Evolutionary conservation across 257 asterid species (phyloP).

Genomic region (Petunia axillaris): DNA sequence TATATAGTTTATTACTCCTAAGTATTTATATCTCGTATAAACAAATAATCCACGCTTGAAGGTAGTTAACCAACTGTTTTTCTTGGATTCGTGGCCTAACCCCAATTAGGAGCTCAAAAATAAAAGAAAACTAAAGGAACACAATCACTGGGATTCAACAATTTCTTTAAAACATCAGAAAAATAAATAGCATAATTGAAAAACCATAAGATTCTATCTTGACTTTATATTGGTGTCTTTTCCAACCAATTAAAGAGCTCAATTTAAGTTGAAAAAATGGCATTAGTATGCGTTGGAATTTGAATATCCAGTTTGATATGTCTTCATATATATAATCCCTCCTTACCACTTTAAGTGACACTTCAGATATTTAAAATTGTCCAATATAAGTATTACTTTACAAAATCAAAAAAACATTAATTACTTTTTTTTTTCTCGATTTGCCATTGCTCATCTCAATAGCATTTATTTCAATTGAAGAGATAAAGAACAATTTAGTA

Average conservation of each 20-base stretch:
- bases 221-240: not conserved
- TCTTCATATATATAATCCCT: no score
- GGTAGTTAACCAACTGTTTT: conserved; percentile 26
- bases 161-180: not conserved
- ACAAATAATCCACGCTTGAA: not conserved
- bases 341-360: no score
- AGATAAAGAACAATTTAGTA: no score
- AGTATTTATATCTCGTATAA: not conserved
- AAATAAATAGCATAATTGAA: not conserved
- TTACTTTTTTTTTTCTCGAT: no score
- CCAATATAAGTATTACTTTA: no score
- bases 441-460: no score
- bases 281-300: no score
- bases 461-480: no score
- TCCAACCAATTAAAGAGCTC: not conserved
- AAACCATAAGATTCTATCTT: not conserved
- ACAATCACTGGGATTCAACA: not conserved
- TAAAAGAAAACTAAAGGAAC: not conserved
- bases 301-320: no score
- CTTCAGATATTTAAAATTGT: no score
- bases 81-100: not conserved
- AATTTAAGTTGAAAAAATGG: not conserved
- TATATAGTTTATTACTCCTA: not conserved
- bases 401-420: no score
- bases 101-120: not conserved